These are phyloP conservation scores for Fusarium sp. DNA, from an alignment of 2,329 filamentous ascomycete genomes.

Conservation along the genomic window DNA sequence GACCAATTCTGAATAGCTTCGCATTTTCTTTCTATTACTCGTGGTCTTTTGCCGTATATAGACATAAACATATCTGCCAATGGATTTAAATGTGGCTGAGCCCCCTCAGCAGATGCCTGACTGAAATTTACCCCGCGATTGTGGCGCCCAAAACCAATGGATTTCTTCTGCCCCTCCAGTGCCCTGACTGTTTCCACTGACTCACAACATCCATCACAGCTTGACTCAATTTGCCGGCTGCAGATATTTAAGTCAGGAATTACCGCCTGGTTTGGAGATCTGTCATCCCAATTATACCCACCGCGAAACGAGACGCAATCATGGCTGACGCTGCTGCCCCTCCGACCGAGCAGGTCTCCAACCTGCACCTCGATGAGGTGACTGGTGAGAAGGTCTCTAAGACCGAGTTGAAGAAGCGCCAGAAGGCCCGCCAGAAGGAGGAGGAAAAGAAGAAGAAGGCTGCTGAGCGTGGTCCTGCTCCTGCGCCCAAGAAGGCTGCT, in stretches of 20 bases:
- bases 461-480: conserved; percentile 79
- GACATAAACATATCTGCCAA: not conserved
- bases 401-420: conserved; percentile 91
- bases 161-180: conserved; percentile 46
- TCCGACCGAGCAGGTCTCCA: conserved; percentile 67
- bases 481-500: conserved; percentile 56
- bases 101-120: conserved; percentile 17
- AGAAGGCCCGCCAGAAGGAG: conserved; percentile 90
- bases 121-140: conserved; percentile 47
- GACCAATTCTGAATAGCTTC: conserved; percentile 32
- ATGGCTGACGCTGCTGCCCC: conserved; percentile 50
- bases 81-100: conserved; percentile 30
- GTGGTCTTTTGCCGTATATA: conserved; percentile 3
- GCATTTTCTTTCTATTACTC: not conserved
- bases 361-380: conserved; percentile 89
- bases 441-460: conserved; percentile 90
- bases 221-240: conserved; percentile 37
- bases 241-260: conserved; percentile 28
- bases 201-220: conserved; percentile 38
- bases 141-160: conserved; percentile 38
- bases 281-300: not conserved
- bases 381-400: conserved; percentile 90
- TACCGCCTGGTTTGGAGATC: conserved; percentile 25
- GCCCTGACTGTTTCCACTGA: conserved; percentile 46
- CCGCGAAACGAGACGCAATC: conserved; percentile 36